Evolutionary conservation across 2,329 filamentous ascomycete genomes (phyloP).

Genomic region (Fusarium cyanostomum): DNA sequence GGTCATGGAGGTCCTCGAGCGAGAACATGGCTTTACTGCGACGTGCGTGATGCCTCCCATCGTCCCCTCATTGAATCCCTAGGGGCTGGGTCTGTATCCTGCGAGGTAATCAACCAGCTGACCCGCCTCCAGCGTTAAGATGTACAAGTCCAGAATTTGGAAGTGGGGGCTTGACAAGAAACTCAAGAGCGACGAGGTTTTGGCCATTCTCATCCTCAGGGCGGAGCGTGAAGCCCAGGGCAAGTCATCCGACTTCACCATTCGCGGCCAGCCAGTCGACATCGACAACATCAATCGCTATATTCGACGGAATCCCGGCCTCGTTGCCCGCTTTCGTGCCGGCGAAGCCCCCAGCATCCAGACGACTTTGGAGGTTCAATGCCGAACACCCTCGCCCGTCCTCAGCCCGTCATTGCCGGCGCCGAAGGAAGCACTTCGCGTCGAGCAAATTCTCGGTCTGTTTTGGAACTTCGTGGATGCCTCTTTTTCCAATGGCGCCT

Average conservation of each 20-base stretch:
- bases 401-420: constrained; percentile 33
- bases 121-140: constrained; percentile 48
- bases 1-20: constrained; percentile 52
- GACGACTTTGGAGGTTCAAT: constrained; percentile 46
- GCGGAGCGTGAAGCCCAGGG: constrained; percentile 49
- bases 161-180: constrained; percentile 56
- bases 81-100: not conserved
- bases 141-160: constrained; percentile 56
- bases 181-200: constrained; percentile 53
- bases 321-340: constrained; percentile 46
- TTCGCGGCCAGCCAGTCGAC: constrained; percentile 52
- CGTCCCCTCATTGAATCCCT: not conserved
- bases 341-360: constrained; percentile 46
- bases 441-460: constrained; percentile 44
- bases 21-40: constrained; percentile 50
- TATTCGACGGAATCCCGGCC: constrained; percentile 51
- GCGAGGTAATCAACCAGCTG: not conserved
- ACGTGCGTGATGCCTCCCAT: constrained; percentile 46
- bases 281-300: constrained; percentile 54
- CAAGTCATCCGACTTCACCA: constrained; percentile 49
- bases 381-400: constrained; percentile 44
- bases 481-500: constrained; percentile 42
- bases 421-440: constrained; percentile 33
- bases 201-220: constrained; percentile 51
- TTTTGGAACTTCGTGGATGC: constrained; percentile 45